Evolutionary conservation across 108 stramenopile genomes (phyloP), one percentile per base, ranked within the genome.

Genomic region (Schizochytrium sp.): DNA sequence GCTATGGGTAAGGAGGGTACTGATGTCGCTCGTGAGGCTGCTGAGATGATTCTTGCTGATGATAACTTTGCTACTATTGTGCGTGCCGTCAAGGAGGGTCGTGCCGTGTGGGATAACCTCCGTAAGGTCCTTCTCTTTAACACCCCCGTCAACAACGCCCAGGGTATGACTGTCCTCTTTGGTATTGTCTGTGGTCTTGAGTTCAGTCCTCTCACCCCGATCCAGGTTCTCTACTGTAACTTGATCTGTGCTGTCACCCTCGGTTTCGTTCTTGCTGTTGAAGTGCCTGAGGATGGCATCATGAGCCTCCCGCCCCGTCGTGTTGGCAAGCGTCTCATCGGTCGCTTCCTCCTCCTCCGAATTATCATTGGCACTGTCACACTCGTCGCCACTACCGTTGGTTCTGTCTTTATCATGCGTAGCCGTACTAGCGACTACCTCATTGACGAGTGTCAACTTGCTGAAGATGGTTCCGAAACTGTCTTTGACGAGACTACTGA

Each of bases 161-260:
- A 95, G 5, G 95, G 98, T 91, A 97, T 97, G 50, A 95, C 97
- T 10, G 88, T 98, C 47, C 95, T 97, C 17, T 98, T 96, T 5
- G 93, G 94, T 45, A 89, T 97, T 46, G 95, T 97, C 3, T 73
- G 76, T 53, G 76, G 76, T 28, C 76, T 83, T 40, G 50, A 96
- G 47, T 96, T 97, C 58, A 93, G 94, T 15, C 99, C 99, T 2
- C 92, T 99, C 61, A 98, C 98, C 93, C 96, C 99, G 10, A 98
- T 97, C 96, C 97, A 98, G 93, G 97, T 99, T 50, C 90, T 99
- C n/a, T 98, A 96, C 97, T 98, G 98, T 90, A 99, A 99, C 89
- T 96, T 99, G 72, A 97, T 99, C 91, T 98, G 98, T 97, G 99
- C 98, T 83, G 99, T 98, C 59, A 97, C 98, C 40, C 97, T 97